Conservation (phyloP, 208 protist genomes). For the Wallacemonas sp. region DNA sequence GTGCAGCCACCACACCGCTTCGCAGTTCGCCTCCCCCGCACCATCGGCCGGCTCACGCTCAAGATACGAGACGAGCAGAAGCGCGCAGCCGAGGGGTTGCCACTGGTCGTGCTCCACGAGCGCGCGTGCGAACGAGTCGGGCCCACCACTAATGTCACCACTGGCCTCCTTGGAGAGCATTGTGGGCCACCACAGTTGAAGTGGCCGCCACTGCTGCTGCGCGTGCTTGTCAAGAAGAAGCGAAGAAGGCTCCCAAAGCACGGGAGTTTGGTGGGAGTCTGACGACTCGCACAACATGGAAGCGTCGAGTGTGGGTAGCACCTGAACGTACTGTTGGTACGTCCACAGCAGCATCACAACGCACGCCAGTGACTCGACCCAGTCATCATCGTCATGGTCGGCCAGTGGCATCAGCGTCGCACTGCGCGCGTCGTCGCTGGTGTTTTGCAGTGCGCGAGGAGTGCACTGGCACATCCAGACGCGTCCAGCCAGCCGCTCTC, state of each 20-base stretch:
- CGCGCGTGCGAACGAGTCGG: neutral
- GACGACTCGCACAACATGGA: no score
- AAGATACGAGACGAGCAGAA: neutral
- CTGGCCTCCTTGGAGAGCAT: neutral
- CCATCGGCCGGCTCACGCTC: neutral
- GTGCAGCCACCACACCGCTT: no score
- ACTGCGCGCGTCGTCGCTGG: no score
- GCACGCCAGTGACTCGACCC: neutral
- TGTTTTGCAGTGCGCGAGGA: no score
- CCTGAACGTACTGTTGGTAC: neutral
- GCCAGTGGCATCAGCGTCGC: neutral
- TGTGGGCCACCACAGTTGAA: neutral
- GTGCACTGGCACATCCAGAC: neutral
- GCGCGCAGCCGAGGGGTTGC: neutral
- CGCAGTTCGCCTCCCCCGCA: no score
- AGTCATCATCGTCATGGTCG: neutral
- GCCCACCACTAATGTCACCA: no score
- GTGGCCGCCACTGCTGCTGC: neutral
- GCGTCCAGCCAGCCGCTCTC: neutral
- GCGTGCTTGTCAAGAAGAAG: neutral
- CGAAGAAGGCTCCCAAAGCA: neutral
- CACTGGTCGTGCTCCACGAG: neutral
- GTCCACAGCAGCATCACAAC: slow-evolving; percentile 10
- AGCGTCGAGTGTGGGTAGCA: neutral
- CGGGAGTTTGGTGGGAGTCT: no score